A percentile compares a stretch with the other conserved stretches of the same genome.
Evolutionary conservation across 2,329 filamentous ascomycete species (phyloP).

Genomic region (Claviceps maximensis): DNA sequence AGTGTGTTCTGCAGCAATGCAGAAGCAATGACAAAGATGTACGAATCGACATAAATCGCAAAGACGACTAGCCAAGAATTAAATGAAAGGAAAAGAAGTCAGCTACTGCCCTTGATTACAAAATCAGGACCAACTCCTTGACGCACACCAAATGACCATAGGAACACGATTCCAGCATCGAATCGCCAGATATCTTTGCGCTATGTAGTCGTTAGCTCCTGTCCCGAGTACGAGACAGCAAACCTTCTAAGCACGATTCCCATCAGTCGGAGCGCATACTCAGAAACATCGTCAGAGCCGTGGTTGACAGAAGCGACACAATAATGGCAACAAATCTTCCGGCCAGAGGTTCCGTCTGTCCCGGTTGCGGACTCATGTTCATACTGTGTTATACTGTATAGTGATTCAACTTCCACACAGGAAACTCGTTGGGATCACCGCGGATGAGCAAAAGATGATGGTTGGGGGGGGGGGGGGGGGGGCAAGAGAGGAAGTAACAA

Average conservation of each 20-base stretch:
- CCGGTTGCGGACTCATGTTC: neutral
- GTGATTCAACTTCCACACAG: neutral
- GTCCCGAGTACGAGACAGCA: neutral
- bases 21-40: slow-evolving; percentile 44
- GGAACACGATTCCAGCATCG: slow-evolving; percentile 28
- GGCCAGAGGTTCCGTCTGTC: neutral
- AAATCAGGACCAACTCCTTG: neutral
- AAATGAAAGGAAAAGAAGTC: neutral
- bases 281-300: slow-evolving; percentile 23
- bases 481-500: neutral
- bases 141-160: slow-evolving; percentile 28
- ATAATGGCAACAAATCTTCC: slow-evolving; percentile 3
- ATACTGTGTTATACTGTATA: neutral
- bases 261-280: slow-evolving; percentile 14
- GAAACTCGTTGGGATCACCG: neutral
- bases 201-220: slow-evolving; percentile 11
- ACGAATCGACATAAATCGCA: slow-evolving; percentile 46
- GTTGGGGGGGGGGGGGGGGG: neutral
- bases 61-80: slow-evolving; percentile 36
- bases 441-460: neutral
- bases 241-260: neutral
- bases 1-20: slow-evolving; percentile 43
- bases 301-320: slow-evolving; percentile 19
- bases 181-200: slow-evolving; percentile 23
- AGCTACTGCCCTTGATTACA: neutral